phyloP scores from a whole-genome alignment of 768 basidiomycete genomes.

The Russula sp. region DNA sequence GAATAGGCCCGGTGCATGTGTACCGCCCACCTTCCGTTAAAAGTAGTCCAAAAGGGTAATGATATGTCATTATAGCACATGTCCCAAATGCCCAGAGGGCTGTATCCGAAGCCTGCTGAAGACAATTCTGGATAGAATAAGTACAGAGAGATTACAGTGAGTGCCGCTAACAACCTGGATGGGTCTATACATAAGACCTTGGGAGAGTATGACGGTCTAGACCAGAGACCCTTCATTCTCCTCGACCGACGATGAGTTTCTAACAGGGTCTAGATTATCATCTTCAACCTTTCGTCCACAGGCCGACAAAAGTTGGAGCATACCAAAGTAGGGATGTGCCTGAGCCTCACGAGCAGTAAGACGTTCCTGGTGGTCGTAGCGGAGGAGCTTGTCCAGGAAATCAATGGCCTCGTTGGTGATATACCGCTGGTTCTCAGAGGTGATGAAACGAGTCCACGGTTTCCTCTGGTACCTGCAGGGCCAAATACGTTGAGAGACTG shows the following conservation, averaged over 20 bases:
- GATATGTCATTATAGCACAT: slow-evolving; percentile 20
- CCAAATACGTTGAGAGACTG: slow-evolving; percentile 3
- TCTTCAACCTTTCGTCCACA: slow-evolving; percentile 22
- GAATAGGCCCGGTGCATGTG: background rate
- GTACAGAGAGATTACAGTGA: slow-evolving; percentile 23
- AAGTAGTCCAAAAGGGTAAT: slow-evolving; percentile 1
- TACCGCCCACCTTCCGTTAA: background rate
- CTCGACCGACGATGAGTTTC: slow-evolving; percentile 47
- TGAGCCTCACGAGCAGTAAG: slow-evolving; percentile 93
- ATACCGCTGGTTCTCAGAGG: slow-evolving; percentile 91
- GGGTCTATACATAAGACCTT: slow-evolving; percentile 14
- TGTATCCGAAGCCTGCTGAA: slow-evolving; percentile 15
- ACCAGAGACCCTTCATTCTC: slow-evolving; percentile 56
- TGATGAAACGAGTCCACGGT: slow-evolving; percentile 93
- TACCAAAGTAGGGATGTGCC: slow-evolving; percentile 88
- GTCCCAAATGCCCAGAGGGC: slow-evolving; percentile 12
- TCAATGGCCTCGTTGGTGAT: slow-evolving; percentile 97
- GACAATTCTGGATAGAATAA: slow-evolving; percentile 21
- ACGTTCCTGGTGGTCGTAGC: slow-evolving; percentile 96
- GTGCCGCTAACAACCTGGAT: slow-evolving; percentile 14
- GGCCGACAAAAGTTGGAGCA: slow-evolving; percentile 23
- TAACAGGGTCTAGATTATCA: slow-evolving; percentile 57
- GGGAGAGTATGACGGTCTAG: slow-evolving; percentile 22
- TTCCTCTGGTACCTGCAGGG: slow-evolving; percentile 76
- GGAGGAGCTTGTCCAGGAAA: slow-evolving; percentile 89